Base-by-base conservation (phyloP, 345 rosid genomes). In the Heritiera littoralis region DNA sequence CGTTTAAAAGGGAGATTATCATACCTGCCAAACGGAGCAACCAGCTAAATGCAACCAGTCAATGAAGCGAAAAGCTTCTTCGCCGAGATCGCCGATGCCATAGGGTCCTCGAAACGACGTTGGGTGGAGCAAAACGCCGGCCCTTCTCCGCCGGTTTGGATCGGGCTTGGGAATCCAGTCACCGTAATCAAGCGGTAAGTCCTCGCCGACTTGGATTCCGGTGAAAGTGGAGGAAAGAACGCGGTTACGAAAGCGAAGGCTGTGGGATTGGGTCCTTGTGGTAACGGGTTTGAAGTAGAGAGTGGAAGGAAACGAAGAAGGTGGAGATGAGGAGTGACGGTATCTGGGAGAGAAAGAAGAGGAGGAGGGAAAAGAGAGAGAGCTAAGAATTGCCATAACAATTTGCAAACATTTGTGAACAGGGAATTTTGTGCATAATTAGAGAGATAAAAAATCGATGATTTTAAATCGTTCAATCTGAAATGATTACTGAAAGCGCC, bases 11-110 rank as follows among this genome's bases (percentile, higher is more conserved):
- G 23, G 43, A 13, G 9, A n/a, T 35, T 35, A 35, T 23, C 3
- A 20, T 67, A 90, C 98, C 92, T 95, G 99, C 99, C 99, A 95
- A 77, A 95, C 84, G 65, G 97, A 93, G 86, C 96, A 92, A 32
- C 98, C 96, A 64, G 98, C 82, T 52, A 81, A 83, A 70, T 87
- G 93, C 23, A 95, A 95, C 99, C 99, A 95, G 76, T 95, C 98
- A 65, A 95, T 81, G 83, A 95, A 95, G 4, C 88, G 86, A 64
- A 93, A 89, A 32, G 92, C 91, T 75, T 92, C 90, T 40, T 86
- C 89, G 1, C 98, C 99, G 66, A 95, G 86, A 84, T 93, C 99
- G 46, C 99, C 99, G 35, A 93, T 91, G 48, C 99, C 98, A 63
- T 88, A 87, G 18, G 94, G 89, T 4, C 98, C 93, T 5, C 82